Base-by-base conservation (phyloP, 345 rosid species). In the Aurinia saxatilis region DNA sequence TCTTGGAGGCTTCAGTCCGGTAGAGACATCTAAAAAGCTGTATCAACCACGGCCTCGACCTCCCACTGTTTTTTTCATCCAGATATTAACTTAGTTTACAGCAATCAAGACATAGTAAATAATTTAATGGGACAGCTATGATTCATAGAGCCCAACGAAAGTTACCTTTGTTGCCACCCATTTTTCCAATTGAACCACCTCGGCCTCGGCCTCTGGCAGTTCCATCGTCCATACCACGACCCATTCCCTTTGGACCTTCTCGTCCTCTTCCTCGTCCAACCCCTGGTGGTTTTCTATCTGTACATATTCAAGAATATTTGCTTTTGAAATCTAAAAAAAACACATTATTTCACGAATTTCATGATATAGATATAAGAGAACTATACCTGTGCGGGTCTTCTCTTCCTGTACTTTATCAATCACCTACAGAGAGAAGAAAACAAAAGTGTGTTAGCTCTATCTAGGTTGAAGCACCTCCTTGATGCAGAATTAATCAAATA, bases 241-340 rank as follows among this genome's bases (percentile, higher is more conserved):
- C 63, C 56, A 66, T 45, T 5, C 63, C 67, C 34, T 52, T 72
- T 44, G 69, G 41, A 38, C 69, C 68, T 46, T 61, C 63, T 41
- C 63, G 16, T 5, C 44, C 59, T 65, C 73, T 77, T 69, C 72
- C 77, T 30, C 66, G 50, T 46, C 73, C 73, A 36, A 69, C 66
- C 21, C 73, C 77, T 49, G 75, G 69, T 37, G 72, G 72, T 60
- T 68, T 73, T 40, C 80, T 60, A 65, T 73, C 72, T 73, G 75
- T 21, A 35, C 7, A 55, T 48, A 40, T 63, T 25, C 31, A 49
- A 33, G 40, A 37, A 63, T 39, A n/a, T n/a, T n/a, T n/a, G n/a
- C n/a, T n/a, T n/a, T n/a, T n/a, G n/a, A n/a, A n/a, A n/a, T n/a
- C n/a, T n/a, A n/a, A n/a, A n/a, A n/a, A n/a, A n/a, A n/a, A n/a